These are phyloP conservation scores for Linnemannia hyalina DNA, from an alignment of 192 early-diverging fungal species.

Conservation along the genomic window DNA sequence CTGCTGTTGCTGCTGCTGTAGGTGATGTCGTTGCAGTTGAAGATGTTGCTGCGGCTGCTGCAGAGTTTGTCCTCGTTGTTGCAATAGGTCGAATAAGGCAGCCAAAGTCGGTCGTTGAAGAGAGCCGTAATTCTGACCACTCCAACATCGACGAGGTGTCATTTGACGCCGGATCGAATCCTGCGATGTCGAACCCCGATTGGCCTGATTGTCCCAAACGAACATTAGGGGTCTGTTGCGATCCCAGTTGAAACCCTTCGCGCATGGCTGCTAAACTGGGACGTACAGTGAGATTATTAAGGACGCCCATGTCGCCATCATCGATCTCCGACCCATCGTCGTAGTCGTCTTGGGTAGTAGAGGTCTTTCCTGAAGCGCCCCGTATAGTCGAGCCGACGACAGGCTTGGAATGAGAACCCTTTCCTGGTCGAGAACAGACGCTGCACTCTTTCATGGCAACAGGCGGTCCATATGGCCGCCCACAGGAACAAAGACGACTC, in stretches of 20 bases:
- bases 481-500: neutral
- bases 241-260: neutral
- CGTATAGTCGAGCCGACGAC: neutral
- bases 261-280: neutral
- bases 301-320: neutral
- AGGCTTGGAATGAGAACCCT: neutral
- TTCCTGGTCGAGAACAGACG: neutral
- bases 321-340: neutral
- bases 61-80: neutral
- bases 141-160: neutral
- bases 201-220: too few relatives aligned
- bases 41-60: neutral
- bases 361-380: neutral
- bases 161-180: neutral
- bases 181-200: neutral
- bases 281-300: neutral
- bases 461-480: neutral
- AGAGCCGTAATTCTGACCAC: neutral
- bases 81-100: neutral
- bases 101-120: neutral
- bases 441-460: neutral
- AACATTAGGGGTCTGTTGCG: neutral
- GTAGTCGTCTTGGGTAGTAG: neutral
- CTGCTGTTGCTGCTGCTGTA: too few relatives aligned
- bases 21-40: too few relatives aligned